phyloP scores from a whole-genome alignment of 768 basidiomycete species.

The Rhizopogon sp. region DNA sequence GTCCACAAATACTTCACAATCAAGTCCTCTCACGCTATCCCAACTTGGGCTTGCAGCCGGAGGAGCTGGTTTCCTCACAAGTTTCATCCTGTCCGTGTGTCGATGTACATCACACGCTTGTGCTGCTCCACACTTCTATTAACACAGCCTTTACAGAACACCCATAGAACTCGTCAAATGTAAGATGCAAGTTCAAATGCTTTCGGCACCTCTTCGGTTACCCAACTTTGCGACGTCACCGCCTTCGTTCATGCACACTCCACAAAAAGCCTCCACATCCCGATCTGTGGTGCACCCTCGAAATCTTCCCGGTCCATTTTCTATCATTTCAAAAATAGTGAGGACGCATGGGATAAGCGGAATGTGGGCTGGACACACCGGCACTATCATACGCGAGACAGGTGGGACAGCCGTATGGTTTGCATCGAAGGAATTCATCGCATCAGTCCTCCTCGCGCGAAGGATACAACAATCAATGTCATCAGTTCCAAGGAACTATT shows the following conservation, averaged over 20 bases:
- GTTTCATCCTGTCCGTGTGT: constrained; percentile 70
- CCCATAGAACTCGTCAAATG: constrained; percentile 94
- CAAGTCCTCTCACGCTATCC: constrained; percentile 42
- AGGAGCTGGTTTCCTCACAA: constrained; percentile 74
- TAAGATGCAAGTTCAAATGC: constrained; percentile 92
- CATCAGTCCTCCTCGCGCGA: constrained; percentile 52
- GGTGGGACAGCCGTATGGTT: constrained; percentile 90
- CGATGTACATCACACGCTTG: not conserved
- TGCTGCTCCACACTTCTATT: not conserved
- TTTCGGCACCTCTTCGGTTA: constrained; percentile 24
- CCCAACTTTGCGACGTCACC: constrained; percentile 9
- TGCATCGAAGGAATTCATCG: constrained; percentile 73
- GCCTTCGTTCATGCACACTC: constrained; percentile 12
- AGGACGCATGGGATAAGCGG: constrained; percentile 53
- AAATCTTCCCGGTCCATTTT: constrained; percentile 45
- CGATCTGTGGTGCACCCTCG: constrained; percentile 1
- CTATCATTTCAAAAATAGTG: constrained; percentile 42
- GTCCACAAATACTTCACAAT: constrained; percentile 20
- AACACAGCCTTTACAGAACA: constrained; percentile 43
- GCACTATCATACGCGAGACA: constrained; percentile 82
- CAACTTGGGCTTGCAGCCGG: constrained; percentile 75
- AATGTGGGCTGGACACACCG: constrained; percentile 83
- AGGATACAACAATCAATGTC: constrained; percentile 21
- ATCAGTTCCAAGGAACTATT: not conserved
- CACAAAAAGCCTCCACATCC: constrained; percentile 6